Conservation (phyloP, 352 stramenopile species). For the Pythium angustatum region DNA sequence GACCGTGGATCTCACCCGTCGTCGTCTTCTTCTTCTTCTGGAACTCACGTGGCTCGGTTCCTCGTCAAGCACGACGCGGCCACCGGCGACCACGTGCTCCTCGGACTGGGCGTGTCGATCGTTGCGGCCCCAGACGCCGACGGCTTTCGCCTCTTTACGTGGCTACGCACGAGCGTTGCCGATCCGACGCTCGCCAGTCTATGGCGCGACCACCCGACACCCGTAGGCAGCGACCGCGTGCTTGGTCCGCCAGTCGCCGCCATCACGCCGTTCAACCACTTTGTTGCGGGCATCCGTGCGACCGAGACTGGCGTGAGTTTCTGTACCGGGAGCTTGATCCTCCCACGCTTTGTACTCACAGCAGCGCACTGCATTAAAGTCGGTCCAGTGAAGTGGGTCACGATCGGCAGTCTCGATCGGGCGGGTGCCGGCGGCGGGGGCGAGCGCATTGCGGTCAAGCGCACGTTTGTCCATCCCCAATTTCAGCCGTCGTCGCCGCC, state of each 20-base stretch:
- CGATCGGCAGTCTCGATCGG: constrained; percentile 9
- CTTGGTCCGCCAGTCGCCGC: not conserved
- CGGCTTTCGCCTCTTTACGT: not conserved
- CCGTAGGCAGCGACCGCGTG: not conserved
- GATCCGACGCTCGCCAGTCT: not conserved
- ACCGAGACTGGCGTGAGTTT: not conserved
- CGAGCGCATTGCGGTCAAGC: constrained; percentile 20
- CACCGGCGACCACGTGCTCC: not conserved
- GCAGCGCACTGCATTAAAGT: constrained; percentile 38
- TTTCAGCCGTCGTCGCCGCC: constrained; percentile 8
- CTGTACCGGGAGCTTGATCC: not conserved
- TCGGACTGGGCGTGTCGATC: not conserved
- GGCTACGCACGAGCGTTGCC: not conserved
- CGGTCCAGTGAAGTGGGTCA: constrained; percentile 12
- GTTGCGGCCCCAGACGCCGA: not conserved
- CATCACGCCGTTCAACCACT: not conserved
- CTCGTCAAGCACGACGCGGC: constrained; percentile 1
- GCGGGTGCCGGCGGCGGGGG: not conserved
- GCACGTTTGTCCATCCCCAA: constrained; percentile 12
- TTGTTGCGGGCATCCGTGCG: not conserved
- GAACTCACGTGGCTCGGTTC: too few species aligned
- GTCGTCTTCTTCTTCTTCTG: too few species aligned
- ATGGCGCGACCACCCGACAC: not conserved
- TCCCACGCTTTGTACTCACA: constrained; percentile 32
- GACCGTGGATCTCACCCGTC: too few species aligned